A percentile compares a stretch with the other conserved stretches of the same genome.
These are phyloP conservation scores for Smallanthus sonchifolius DNA, from an alignment of 129 eudicot genomes.

Conservation along the genomic window DNA sequence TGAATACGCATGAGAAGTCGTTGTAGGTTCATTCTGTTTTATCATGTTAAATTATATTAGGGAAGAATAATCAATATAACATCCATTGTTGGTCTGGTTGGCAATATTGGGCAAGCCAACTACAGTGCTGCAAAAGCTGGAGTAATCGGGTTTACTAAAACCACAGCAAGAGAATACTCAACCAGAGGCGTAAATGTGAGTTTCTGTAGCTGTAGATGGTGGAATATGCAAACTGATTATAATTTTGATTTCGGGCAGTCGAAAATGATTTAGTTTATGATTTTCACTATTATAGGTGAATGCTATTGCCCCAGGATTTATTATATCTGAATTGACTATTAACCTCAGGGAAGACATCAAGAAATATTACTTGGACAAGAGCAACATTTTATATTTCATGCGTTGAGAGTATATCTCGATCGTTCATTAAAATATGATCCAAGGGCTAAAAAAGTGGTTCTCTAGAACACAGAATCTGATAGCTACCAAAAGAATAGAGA, in stretches of 20 bases:
- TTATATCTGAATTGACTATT: constrained; percentile 78
- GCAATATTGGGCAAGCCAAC: constrained; percentile 91
- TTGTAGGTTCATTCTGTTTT: neutral
- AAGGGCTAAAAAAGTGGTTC: neutral
- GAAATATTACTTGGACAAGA: constrained; percentile 51
- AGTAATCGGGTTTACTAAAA: constrained; percentile 88
- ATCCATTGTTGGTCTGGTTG: constrained; percentile 79
- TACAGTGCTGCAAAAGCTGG: constrained; percentile 99
- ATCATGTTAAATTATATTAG: constrained; percentile 27
- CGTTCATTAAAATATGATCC: neutral
- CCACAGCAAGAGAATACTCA: constrained; percentile 85
- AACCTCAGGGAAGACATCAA: constrained; percentile 64
- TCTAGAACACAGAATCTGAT: neutral
- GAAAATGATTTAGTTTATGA: neutral
- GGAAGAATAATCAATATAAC: constrained; percentile 94
- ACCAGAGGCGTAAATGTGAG: constrained; percentile 80
- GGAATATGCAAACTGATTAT: neutral
- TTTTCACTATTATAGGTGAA: constrained; percentile 50
- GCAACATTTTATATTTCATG: neutral
- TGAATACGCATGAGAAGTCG: neutral
- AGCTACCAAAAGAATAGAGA: too few relatives aligned
- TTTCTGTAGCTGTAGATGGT: neutral
- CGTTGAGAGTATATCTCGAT: neutral
- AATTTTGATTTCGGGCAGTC: neutral
- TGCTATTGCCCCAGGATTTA: constrained; percentile 95